A percentile compares a stretch with the other conserved stretches of the same genome.
Conservation (phyloP, 371 early-diverging fungal genomes). For the Rhizopus arrhizus region DNA sequence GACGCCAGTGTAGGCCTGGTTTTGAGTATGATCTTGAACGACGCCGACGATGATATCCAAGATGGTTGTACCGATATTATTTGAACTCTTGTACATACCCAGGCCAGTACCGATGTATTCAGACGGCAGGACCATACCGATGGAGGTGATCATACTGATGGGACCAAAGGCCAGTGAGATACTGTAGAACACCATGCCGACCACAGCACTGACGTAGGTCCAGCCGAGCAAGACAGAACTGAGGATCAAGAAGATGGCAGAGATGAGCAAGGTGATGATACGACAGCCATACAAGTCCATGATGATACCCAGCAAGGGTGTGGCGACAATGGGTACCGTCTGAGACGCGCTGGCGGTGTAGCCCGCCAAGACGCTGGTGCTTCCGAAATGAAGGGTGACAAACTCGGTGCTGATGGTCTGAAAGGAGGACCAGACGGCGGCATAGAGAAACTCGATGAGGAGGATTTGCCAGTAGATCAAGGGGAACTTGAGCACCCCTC, state of each 20-base stretch:
- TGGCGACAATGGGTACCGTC: conserved; percentile 63
- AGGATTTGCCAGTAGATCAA: conserved; percentile 42
- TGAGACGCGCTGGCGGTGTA: conserved; percentile 64
- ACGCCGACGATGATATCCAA: conserved; percentile 66
- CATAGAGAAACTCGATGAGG: conserved; percentile 44
- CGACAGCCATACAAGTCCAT: conserved; percentile 57
- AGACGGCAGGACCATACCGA: conserved; percentile 61
- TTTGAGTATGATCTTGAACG: conserved; percentile 55
- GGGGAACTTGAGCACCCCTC: conserved; percentile 40
- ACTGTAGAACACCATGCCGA: conserved; percentile 69
- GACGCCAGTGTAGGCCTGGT: conserved; percentile 53
- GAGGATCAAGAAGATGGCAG: conserved; percentile 34
- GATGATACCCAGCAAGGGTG: conserved; percentile 64
- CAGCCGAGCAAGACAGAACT: conserved; percentile 30
- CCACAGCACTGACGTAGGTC: conserved; percentile 47
- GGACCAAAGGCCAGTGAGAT: conserved; percentile 68
- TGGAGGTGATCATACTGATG: conserved; percentile 63
- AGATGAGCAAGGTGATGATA: conserved; percentile 25
- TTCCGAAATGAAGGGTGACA: conserved; percentile 39
- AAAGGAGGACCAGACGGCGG: conserved; percentile 53
- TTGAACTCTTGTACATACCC: conserved; percentile 65
- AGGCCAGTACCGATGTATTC: conserved; percentile 67
- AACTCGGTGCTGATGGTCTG: conserved; percentile 47
- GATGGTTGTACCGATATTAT: conserved; percentile 65
- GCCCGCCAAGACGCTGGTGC: conserved; percentile 38